Base-by-base conservation (phyloP, 306 rosid genomes). In the Lupinus albus region DNA sequence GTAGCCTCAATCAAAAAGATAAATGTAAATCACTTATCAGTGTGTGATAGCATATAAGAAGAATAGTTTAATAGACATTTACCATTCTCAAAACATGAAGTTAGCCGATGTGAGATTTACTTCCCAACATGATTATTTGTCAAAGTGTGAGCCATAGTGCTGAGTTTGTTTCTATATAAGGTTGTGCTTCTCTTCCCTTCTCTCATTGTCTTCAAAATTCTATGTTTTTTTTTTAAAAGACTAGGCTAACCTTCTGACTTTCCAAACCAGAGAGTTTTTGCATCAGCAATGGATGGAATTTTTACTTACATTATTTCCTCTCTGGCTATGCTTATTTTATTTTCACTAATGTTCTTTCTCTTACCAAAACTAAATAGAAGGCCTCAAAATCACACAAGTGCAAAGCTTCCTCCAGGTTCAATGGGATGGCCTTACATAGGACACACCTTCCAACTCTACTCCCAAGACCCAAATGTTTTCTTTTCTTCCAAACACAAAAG, bases 351-450 rank as follows among this genome's bases (percentile, higher is more conserved):
- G 56, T 52, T 83, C 53, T 68, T 67, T 12, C 56, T 83, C 53
- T 70, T 67, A 14, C 52, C 49, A 52, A 78, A 33, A 56, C 67
- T 53, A 68, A 11, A 38, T 20, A 79, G 76, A 67, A 61, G 52
- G 12, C 20, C 77, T 21, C 47, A 41, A 8, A 64, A 76, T 14
- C 62, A 59, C 7, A 57, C 63, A 36, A 59, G 62, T 16, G 59
- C 78, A 4, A 53, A 86, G 77, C 97, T 90, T 63, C 99, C 99
- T 51, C 97, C 99, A 5, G 99, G 97, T n/a, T 88, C 97, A 52
- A 80, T 87, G 86, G 97, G 99, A 7, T 93, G 97, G 97, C 99
- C 99, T 1, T 76, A 81, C 81, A 67, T 88, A 18, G 99, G 99
- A 66, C 94, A 93, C 42, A 93, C 97, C 59, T 84, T 86, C 35